These are phyloP conservation scores for Solanum hybrid DNA, from an alignment of 305 asterid species.

Conservation along the genomic window DNA sequence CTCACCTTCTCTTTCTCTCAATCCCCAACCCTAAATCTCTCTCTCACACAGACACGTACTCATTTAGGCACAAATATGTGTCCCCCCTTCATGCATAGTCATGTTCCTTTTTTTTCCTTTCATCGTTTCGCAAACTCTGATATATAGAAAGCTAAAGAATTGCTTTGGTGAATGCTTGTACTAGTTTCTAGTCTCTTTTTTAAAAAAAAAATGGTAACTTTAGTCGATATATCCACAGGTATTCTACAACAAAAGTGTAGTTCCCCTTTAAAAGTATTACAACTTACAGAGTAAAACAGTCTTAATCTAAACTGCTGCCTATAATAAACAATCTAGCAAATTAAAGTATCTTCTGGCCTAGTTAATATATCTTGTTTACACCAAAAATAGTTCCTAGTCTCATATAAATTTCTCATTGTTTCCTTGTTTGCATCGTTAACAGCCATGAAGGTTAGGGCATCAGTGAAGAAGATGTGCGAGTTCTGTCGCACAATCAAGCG, in stretches of 20 bases:
- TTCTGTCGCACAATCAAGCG: constrained; percentile 78
- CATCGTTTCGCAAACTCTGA: not conserved
- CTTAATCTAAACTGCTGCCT: not conserved
- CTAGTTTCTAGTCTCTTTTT: not conserved
- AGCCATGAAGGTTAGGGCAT: constrained; percentile 93
- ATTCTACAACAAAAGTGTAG: not conserved
- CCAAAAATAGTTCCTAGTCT: not conserved
- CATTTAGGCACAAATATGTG: not conserved
- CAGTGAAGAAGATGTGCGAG: constrained; percentile 92
- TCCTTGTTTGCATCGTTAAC: constrained; percentile 2
- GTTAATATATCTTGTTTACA: not conserved
- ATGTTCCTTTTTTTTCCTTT: not conserved
- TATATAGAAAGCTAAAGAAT: not conserved
- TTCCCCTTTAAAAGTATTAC: not conserved
- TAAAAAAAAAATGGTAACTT: not conserved
- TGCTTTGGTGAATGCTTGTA: not conserved
- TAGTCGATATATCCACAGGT: not conserved
- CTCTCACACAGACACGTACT: not conserved
- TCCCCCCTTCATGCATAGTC: not conserved
- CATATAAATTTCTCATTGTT: not conserved
- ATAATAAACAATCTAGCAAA: not conserved
- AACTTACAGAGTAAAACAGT: not conserved
- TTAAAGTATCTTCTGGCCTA: not conserved
- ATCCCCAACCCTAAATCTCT: not conserved
- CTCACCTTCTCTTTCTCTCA: not conserved